Evolutionary conservation across 345 rosid species (phyloP).

Genomic region (Gossypium ekmanianum): DNA sequence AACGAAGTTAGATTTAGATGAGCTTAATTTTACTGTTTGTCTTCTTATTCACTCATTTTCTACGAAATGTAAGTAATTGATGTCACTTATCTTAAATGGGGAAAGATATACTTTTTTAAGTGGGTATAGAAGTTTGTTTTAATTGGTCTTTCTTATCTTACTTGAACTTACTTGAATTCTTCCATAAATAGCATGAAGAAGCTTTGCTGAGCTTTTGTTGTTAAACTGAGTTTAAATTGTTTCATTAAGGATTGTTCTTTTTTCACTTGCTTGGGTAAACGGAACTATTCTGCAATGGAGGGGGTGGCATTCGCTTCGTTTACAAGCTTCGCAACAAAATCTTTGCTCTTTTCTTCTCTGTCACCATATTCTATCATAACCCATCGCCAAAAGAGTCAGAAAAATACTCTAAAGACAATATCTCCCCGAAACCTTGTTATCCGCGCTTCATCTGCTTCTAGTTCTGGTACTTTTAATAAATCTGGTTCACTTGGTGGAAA

Average conservation of each 20-base stretch:
- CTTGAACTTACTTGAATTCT: background rate
- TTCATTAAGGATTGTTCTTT: background rate
- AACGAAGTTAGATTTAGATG: background rate
- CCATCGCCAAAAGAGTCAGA: conserved; percentile 14
- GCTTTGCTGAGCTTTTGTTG: background rate
- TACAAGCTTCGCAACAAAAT: background rate
- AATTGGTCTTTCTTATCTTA: background rate
- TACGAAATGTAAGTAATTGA: background rate
- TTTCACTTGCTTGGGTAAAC: background rate
- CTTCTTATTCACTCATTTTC: background rate
- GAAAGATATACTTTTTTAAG: background rate
- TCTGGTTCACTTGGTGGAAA: conserved; percentile 15
- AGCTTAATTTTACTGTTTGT: background rate
- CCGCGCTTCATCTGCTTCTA: conserved; percentile 52
- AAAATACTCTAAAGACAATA: conserved; percentile 36
- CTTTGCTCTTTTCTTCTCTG: conserved; percentile 9
- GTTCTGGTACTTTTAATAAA: conserved; percentile 44
- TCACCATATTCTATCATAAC: conserved; percentile 31
- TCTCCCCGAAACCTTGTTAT: conserved; percentile 40
- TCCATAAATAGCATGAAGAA: background rate
- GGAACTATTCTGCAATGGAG: conserved; percentile 13
- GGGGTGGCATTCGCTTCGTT: conserved; percentile 5
- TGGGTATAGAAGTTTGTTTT: background rate
- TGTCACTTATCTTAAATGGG: background rate
- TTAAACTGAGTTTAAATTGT: conserved; percentile 1